These are phyloP conservation scores for Prunus kanzakura DNA, from an alignment of 306 rosid genomes.

Conservation along the genomic window DNA sequence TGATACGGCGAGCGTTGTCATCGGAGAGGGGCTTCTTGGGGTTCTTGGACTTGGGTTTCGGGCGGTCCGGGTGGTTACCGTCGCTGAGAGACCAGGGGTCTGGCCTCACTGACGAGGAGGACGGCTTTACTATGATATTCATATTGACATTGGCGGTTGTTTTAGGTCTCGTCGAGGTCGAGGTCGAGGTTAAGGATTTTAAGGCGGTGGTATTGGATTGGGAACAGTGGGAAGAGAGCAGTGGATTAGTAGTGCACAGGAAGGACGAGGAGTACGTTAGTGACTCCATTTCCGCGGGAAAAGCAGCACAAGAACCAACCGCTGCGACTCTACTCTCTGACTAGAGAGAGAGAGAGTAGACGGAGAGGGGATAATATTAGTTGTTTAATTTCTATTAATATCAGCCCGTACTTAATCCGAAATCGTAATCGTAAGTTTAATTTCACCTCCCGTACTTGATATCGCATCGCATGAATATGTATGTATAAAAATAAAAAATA, in stretches of 20 bases:
- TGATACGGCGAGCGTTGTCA: constrained; percentile 91
- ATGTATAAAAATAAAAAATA: too few species aligned
- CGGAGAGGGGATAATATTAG: background rate
- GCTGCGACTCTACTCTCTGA: background rate
- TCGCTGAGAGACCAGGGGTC: constrained; percentile 81
- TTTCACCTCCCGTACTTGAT: too few species aligned
- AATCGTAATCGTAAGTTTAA: too few species aligned
- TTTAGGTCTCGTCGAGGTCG: constrained; percentile 1
- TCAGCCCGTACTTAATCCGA: too few species aligned
- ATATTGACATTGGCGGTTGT: constrained; percentile 6
- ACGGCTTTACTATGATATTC: background rate
- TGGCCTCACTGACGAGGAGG: constrained; percentile 36
- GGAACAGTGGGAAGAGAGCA: background rate
- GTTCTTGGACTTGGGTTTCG: constrained; percentile 52
- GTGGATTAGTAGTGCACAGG: background rate
- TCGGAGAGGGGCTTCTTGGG: constrained; percentile 77
- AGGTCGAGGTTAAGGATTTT: background rate
- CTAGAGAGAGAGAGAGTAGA: too few species aligned
- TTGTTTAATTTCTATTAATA: too few species aligned
- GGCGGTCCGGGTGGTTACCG: constrained; percentile 55
- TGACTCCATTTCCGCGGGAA: background rate
- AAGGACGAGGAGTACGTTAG: background rate
- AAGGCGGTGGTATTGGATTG: background rate
- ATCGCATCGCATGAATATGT: too few species aligned
- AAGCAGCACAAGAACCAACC: background rate